Evolutionary conservation across 257 asterid species (phyloP), one percentile per base, ranked within the genome.

Genomic region (Capsicum baccatum): DNA sequence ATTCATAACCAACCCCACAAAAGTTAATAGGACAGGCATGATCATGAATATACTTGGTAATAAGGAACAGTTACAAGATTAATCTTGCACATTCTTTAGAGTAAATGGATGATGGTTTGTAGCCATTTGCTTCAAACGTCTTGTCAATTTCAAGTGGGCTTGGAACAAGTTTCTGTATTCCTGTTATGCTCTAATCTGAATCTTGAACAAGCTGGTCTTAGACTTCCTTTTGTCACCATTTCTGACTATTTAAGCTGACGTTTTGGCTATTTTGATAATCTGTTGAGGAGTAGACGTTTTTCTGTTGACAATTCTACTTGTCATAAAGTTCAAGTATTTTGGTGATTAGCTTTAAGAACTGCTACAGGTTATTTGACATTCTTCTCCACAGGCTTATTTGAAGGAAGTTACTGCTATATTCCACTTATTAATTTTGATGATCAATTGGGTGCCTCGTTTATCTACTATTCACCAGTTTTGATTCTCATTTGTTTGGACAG

Each of bases 401-500:
- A 93, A 91, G 97, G 97, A 91, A 89, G 94, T 92, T 90, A 90
- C 95, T 92, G 94, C 95, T 94, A 88, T 69, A 88, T 83, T 83
- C 85, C 35, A 54, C 85, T 90, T 91, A 92, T 93, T 91, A 91
- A 85, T 87, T 86, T 92, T 94, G 91, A 89, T 92, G 97, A 85
- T 89, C 96, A 92, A 91, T 87, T 93, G 91, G 95, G 86, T 92
- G 96, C 94, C 86, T 91, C 93, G 78, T 91, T 92, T 89, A 92
- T 90, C 95, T 91, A 87, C 96, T 95, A 91, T 94, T 93, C 91
- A 88, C 94, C 96, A 87, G 94, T 91, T 92, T 89, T 94, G 97
- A 91, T 93, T 92, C 97, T 91, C 96, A 90, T 91, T 89, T 88
- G 93, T 91, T 93, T 96, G 97, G 95, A 91, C 98, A 90, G 94